A percentile compares a stretch with the other conserved stretches of the same genome.
Evolutionary conservation across 768 basidiomycete species (phyloP).

Genomic region (Tulasnella sp.): DNA sequence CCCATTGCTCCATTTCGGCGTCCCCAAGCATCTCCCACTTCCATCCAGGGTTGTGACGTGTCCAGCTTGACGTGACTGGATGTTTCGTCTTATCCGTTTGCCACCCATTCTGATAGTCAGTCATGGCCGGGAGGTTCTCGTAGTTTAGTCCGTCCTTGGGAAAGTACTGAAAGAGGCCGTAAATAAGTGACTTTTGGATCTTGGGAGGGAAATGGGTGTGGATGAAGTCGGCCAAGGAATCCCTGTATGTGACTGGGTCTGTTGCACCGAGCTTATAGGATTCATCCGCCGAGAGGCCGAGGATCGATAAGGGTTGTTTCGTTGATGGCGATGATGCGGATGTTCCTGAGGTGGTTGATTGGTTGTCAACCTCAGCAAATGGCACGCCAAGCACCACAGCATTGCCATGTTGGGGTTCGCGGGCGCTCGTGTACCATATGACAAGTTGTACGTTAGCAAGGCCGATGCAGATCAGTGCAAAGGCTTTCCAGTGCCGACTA

Average conservation of each 20-base stretch:
- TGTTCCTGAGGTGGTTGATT: too few relatives aligned
- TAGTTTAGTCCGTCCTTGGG: too few relatives aligned
- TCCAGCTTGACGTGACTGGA: not conserved
- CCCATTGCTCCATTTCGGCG: constrained; percentile 1
- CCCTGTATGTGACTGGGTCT: not conserved
- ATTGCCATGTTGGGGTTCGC: too few relatives aligned
- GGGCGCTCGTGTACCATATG: not conserved
- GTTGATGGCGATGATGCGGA: not conserved
- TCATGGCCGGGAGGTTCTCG: too few relatives aligned
- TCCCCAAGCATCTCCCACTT: constrained; percentile 5
- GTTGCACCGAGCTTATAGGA: not conserved
- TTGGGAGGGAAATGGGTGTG: not conserved
- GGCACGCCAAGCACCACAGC: too few relatives aligned
- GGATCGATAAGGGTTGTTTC: not conserved
- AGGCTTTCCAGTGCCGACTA: too few relatives aligned
- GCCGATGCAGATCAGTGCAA: too few relatives aligned
- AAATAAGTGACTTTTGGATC: not conserved
- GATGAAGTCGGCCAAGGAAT: constrained; percentile 2
- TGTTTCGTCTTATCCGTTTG: not conserved
- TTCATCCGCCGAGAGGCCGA: constrained; percentile 10
- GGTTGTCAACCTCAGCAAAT: too few relatives aligned
- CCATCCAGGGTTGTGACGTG: not conserved
- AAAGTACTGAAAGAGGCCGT: too few relatives aligned
- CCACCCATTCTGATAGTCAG: not conserved
- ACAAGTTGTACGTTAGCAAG: not conserved